Percentiles rank a stretch among this genome's conserved stretches.
Evolutionary conservation across 306 rosid genomes (phyloP).

Genomic region (Chamaecrista fasciculata): DNA sequence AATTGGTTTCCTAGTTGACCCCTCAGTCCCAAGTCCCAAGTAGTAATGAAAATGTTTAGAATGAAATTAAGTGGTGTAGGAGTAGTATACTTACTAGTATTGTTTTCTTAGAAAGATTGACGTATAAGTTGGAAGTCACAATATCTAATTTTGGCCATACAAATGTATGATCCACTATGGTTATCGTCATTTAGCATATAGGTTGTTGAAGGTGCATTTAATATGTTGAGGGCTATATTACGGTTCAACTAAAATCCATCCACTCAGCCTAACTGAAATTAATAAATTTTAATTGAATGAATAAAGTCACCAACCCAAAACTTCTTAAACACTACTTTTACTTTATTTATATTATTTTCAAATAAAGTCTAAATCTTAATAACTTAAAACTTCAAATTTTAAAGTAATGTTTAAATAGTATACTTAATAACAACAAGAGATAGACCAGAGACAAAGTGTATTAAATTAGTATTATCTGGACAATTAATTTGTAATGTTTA

Average conservation of each 20-base stretch:
- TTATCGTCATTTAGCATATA: not conserved
- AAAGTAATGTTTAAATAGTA: too few species aligned
- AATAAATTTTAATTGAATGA: not conserved
- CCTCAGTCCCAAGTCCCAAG: too few species aligned
- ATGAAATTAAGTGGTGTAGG: not conserved
- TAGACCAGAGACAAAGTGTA: too few species aligned
- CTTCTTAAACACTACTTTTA: not conserved
- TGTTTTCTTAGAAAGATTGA: not conserved
- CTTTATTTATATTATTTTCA: too few species aligned
- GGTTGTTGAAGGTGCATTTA: constrained; percentile 9
- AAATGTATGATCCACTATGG: not conserved
- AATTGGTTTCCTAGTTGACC: constrained; percentile 17
- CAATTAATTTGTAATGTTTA: too few species aligned
- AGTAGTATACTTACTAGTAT: too few species aligned
- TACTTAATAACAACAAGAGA: too few species aligned
- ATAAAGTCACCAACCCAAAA: not conserved
- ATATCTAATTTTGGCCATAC: not conserved
- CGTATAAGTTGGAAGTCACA: not conserved
- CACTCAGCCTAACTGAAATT: not conserved
- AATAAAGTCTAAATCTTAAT: too few species aligned
- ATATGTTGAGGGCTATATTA: not conserved
- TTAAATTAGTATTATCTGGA: too few species aligned
- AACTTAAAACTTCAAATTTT: too few species aligned
- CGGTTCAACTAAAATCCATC: constrained; percentile 9
- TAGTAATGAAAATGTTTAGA: too few species aligned